Base-by-base conservation (phyloP, 768 basidiomycete species). In the Boletales sp. region DNA sequence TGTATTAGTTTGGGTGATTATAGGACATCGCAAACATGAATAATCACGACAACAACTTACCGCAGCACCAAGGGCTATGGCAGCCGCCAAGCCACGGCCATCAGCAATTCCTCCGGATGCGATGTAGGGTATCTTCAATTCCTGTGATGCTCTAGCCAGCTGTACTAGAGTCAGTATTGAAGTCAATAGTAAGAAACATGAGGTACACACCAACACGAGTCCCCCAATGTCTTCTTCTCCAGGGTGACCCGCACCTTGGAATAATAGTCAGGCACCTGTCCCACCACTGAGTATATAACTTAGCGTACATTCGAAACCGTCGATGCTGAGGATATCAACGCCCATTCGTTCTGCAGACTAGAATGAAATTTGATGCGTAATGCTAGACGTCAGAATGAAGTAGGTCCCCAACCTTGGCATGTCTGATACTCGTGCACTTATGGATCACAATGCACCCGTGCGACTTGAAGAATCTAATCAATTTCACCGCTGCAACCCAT, bases 151-250 rank as follows among this genome's bases (percentile, higher is more conserved):
- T 46, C 91, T 79, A 2, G 94, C 92, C 41, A 96, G 76, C 90
- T 93, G 42, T 4, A 36, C 12, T 54, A 7, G 14, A 41, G 42
- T 47, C 28, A 48, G 43, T n/a, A 15, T 41, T 42, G 31, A 33
- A 33, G 31, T 19, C 25, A 52, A 33, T 6, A 6, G 36, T 10
- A 35, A 30, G 28, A n/a, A 30, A 36, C 12, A 8, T 12, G 19
- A 28, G 15, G 30, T 4, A 14, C 65, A 41, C 56, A 91, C 91
- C 71, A 96, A 69, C 4, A 96, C 87, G 19, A 95, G 61, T 5
- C 87, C 89, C 4, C 90, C 89, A 19, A 96, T 87, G 62, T 96
- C 94, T 38, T 95, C 90, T 63, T 96, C 94, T 54, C 94, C 94
- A 15, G 92, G 92, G 67, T 94, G 91, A 21, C 94, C 94, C 30